phyloP scores from a whole-genome alignment of 106 monocot genomes.

The Phalaenopsis equestris region DNA sequence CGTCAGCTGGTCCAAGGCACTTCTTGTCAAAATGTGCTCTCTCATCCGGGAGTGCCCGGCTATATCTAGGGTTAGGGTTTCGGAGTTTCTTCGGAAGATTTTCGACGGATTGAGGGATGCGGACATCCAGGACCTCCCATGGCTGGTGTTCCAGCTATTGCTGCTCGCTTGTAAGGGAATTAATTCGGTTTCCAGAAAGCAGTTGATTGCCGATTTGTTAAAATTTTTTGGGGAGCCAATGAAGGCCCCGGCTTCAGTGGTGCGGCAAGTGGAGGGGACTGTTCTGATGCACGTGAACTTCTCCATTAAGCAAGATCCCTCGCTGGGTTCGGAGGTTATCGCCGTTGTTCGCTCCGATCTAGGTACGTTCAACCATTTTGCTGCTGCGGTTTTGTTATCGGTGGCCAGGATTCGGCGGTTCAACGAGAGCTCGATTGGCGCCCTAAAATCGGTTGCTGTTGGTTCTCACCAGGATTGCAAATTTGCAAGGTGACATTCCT shows the following conservation, averaged over 20 bases:
- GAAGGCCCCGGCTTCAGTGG: constrained; percentile 42
- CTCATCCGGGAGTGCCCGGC: constrained; percentile 50
- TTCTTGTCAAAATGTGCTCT: constrained; percentile 48
- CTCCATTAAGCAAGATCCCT: constrained; percentile 90
- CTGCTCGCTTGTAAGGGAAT: constrained; percentile 68
- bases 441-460: constrained; percentile 36
- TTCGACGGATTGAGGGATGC: constrained; percentile 42
- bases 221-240: constrained; percentile 46
- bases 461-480: constrained; percentile 34
- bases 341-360: constrained; percentile 24
- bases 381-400: constrained; percentile 58
- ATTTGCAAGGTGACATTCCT: constrained; percentile 41
- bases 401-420: constrained; percentile 68
- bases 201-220: constrained; percentile 45
- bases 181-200: constrained; percentile 15
- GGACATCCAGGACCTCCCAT: constrained; percentile 82
- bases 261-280: constrained; percentile 78
- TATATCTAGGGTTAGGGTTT: constrained; percentile 9
- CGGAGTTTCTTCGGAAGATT: constrained; percentile 48
- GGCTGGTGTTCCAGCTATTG: constrained; percentile 74
- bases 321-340: constrained; percentile 60
- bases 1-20: constrained; percentile 45
- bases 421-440: constrained; percentile 40
- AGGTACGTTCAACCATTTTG: constrained; percentile 56
- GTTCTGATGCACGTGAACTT: constrained; percentile 88